phyloP scores from a whole-genome alignment of 192 early-diverging fungal species.

The Spinellus fusiger region DNA sequence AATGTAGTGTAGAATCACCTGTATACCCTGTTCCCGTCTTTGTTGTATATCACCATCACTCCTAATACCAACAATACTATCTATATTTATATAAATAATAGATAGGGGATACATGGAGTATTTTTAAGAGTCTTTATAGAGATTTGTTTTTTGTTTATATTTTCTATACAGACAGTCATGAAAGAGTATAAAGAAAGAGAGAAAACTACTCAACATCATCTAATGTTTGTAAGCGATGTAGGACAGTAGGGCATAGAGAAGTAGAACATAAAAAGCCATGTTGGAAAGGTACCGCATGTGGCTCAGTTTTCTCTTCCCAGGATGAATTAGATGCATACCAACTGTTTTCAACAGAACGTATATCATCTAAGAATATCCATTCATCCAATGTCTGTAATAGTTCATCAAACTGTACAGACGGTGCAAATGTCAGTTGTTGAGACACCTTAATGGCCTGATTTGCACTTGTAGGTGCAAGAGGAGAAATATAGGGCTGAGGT shows the following conservation, averaged over 20 bases:
- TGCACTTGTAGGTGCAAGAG: background rate
- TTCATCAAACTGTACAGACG: conserved; percentile 15
- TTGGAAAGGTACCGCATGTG: conserved; percentile 13
- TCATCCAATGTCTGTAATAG: conserved; percentile 16
- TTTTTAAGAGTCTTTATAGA: too few relatives aligned
- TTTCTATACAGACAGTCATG: background rate
- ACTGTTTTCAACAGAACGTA: background rate
- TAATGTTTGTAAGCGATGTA: background rate
- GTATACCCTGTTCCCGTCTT: too few relatives aligned
- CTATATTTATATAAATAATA: background rate
- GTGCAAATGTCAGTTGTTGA: conserved; percentile 19
- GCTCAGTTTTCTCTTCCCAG: conserved; percentile 7
- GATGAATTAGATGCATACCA: conserved; percentile 8
- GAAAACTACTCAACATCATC: background rate
- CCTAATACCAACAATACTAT: too few relatives aligned
- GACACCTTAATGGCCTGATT: conserved; percentile 15
- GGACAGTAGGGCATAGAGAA: conserved; percentile 4
- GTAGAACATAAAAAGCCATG: conserved; percentile 22
- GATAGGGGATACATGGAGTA: too few relatives aligned
- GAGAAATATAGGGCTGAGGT: conserved; percentile 6
- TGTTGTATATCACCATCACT: too few relatives aligned
- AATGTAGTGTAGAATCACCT: too few relatives aligned
- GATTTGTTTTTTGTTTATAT: background rate
- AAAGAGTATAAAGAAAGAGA: background rate
- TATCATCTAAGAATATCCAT: conserved; percentile 15